Evolutionary conservation across 192 early-diverging fungal genomes (phyloP), one percentile per base, ranked within the genome.

Genomic region (Entomortierella beljakovae): DNA sequence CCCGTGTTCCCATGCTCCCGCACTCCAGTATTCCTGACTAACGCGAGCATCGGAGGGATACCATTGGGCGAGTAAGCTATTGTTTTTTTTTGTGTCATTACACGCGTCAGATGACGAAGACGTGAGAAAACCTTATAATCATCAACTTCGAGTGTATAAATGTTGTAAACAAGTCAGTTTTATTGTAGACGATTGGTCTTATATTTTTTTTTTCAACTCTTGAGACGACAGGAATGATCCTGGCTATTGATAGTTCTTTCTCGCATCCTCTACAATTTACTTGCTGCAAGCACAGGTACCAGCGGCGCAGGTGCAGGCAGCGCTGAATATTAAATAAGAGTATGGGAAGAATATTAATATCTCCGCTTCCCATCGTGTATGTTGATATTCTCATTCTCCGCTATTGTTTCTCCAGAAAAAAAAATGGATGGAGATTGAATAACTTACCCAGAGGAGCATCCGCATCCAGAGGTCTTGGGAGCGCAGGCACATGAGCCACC

Each of bases 381-480:
- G n/a, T n/a, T n/a, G n/a, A n/a, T n/a, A n/a, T n/a, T n/a, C n/a
- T n/a, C n/a, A n/a, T n/a, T n/a, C n/a, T n/a, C n/a, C n/a, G n/a
- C n/a, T n/a, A n/a, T n/a, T n/a, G n/a, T n/a, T n/a, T n/a, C n/a
- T n/a, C n/a, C n/a, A 56, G 5, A 25, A 29, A 9, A 28, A 42
- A 22, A 29, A 60, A 60, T 40, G 11, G 22, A 61, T 29, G 37
- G 10, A 59, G 26, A 22, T 5, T 50, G 18, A 16, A 58, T 1
- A 42, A 68, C 69, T 58, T 72, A 72, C 70, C 70, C 70, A 57
- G 70, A 72, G 61, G 67, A 46, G 49, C 75, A 79, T 48, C 66
- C 75, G 57, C 75, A 79, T 34, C 65, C 66, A 18, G 70, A 37
- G 56, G 61, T 25, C 59, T 57, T 68, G 59, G 64, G 20, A 60